A percentile compares a stretch with the other conserved stretches of the same genome.
These are phyloP conservation scores for Oryza meridionalis DNA, from an alignment of 176 grass and related monocot species.

Conservation along the genomic window DNA sequence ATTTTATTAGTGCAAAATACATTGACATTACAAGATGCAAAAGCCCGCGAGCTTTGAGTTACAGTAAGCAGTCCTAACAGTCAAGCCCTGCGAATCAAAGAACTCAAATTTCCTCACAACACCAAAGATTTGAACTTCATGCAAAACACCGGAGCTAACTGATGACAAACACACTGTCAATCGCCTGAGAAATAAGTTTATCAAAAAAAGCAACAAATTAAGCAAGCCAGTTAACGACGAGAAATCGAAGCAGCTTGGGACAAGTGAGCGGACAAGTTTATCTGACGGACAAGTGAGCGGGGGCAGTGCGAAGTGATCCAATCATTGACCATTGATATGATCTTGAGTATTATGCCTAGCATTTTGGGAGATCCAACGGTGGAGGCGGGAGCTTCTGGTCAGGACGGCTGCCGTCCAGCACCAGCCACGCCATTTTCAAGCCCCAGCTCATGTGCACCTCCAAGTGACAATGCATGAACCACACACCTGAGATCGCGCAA, in stretches of 20 bases:
- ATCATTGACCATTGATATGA: background rate
- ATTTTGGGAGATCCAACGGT: slow-evolving; percentile 69
- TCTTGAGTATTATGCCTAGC: slow-evolving; percentile 39
- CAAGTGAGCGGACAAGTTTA: background rate
- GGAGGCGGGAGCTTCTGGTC: slow-evolving; percentile 70
- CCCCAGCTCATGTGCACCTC: slow-evolving; percentile 91
- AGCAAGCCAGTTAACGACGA: background rate
- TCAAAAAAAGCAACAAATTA: background rate
- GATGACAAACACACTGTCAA: slow-evolving; percentile 7
- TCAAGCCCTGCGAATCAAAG: background rate
- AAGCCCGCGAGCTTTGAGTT: slow-evolving; percentile 27
- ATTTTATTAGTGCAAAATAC: slow-evolving; percentile 36
- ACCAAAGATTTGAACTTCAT: background rate
- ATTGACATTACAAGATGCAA: background rate
- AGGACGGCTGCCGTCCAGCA: slow-evolving; percentile 58
- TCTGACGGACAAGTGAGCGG: background rate
- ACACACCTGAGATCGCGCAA: slow-evolving; percentile 58
- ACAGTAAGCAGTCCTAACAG: slow-evolving; percentile 29
- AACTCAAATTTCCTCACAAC: slow-evolving; percentile 5
- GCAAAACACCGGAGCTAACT: background rate
- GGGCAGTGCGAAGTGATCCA: background rate
- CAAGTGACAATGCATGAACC: slow-evolving; percentile 94
- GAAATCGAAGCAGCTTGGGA: slow-evolving; percentile 9
- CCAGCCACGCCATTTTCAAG: slow-evolving; percentile 83
- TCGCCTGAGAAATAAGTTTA: slow-evolving; percentile 28